Evolutionary conservation across 345 rosid genomes (phyloP), one percentile per base, ranked within the genome.

Genomic region (Ceriops zippeliana): DNA sequence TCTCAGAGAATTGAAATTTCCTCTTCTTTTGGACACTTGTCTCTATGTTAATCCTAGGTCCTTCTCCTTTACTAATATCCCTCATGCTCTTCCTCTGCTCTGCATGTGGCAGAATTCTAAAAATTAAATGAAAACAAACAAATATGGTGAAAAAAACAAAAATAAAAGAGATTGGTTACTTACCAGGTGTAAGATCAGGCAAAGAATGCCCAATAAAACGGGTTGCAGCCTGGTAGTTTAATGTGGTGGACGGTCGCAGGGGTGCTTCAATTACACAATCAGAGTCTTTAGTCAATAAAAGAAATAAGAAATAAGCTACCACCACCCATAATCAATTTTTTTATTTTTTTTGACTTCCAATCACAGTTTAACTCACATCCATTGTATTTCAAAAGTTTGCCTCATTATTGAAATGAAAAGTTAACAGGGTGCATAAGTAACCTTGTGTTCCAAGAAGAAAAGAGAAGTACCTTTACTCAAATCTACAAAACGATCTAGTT

Each of bases 121-220:
- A 69, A 68, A 59, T n/a, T 5, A 62, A 58, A 71, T 66, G 1
- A 34, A 27, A 62, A 73, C 1, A 21, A 65, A 24, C 30, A 38
- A 37, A 28, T 0, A 32, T 53, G 9, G 59, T 9, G 35, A 37
- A 46, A 32, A 21, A 35, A 52, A 61, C 30, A 57, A 37, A 46
- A 32, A 20, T 26, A 57, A 71, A 53, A 70, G n/a, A n/a, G 60
- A 42, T 63, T 16, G 60, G 73, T 22, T 35, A 65, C 81, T 46
- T 82, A 95, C 98, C 87, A 13, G 90, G 75, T 21, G 92, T 87
- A 59, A 95, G 98, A 75, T 86, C 89, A 46, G 97, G 92, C 75
- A 95, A 82, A 35, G 98, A 90, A 83, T 92, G 97, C 69, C 85
- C 86, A 20, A 95, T 92, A 81, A 95, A 84, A 60, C 96, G 98